phyloP scores from a whole-genome alignment of 345 rosid genomes.

The Clausena lansium region DNA sequence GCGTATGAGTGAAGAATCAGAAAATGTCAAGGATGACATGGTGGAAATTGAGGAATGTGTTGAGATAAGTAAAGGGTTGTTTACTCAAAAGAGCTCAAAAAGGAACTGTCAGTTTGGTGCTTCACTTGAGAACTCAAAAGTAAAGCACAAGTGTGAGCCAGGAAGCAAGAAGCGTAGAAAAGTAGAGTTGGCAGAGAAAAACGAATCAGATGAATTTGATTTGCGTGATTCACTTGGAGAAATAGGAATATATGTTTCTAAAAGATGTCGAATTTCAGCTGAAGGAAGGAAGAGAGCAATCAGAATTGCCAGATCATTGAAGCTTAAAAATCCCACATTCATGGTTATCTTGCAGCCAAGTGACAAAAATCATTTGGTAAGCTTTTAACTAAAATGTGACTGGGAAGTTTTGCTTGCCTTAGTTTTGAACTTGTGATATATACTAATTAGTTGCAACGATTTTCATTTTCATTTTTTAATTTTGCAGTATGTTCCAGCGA shows the following conservation, averaged over 20 bases:
- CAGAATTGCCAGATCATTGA: slow-evolving; percentile 27
- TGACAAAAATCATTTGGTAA: slow-evolving; percentile 8
- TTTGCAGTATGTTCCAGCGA: slow-evolving; percentile 20
- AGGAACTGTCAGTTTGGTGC: neutral
- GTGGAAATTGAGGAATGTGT: neutral
- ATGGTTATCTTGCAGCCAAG: slow-evolving; percentile 30
- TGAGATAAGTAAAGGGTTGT: too few relatives aligned
- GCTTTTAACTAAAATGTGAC: neutral
- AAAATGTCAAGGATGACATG: slow-evolving; percentile 9
- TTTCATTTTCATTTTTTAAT: neutral
- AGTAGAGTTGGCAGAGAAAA: slow-evolving; percentile 11
- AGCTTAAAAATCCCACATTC: slow-evolving; percentile 38
- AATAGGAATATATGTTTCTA: neutral
- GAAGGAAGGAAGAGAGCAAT: slow-evolving; percentile 26
- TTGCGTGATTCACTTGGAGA: neutral
- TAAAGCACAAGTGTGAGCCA: neutral
- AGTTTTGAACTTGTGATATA: neutral
- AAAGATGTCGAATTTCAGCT: neutral
- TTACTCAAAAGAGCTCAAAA: too few relatives aligned
- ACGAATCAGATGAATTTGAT: neutral
- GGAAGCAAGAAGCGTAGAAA: slow-evolving; percentile 6
- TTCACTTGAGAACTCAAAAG: too few relatives aligned
- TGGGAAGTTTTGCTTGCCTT: too few relatives aligned
- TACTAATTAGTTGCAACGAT: neutral
- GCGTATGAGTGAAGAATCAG: neutral